Evolutionary conservation across 2,329 filamentous ascomycete species (phyloP).

Genomic region (Scytalidium sp.): DNA sequence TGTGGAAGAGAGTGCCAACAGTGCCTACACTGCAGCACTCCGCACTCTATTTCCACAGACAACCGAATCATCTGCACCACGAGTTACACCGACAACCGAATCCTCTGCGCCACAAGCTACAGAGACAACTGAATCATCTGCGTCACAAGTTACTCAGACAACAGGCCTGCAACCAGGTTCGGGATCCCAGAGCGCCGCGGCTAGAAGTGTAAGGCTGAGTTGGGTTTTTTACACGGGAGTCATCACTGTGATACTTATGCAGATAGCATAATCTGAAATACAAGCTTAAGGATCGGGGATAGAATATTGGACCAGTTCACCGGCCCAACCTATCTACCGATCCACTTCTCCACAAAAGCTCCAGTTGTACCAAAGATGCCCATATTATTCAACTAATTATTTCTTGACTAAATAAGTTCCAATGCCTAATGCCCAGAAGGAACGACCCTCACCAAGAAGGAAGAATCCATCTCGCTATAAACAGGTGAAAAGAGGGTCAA

Average conservation of each 20-base stretch:
- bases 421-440: too few relatives aligned
- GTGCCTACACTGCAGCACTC: background rate
- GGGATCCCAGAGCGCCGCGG: background rate
- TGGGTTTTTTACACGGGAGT: background rate
- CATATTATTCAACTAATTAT: too few relatives aligned
- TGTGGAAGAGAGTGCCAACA: background rate
- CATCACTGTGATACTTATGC: background rate
- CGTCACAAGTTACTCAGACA: background rate
- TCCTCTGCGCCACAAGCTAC: background rate
- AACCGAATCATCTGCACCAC: background rate
- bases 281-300: too few relatives aligned
- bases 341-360: too few relatives aligned
- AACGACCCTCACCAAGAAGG: too few relatives aligned
- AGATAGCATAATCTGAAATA: too few relatives aligned
- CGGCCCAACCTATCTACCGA: too few relatives aligned
- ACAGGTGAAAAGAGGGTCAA: too few relatives aligned
- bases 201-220: background rate
- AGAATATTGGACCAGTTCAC: too few relatives aligned
- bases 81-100: background rate
- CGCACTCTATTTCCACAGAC: background rate
- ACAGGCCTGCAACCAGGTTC: background rate
- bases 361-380: too few relatives aligned
- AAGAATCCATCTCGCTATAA: too few relatives aligned
- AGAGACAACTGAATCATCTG: background rate
- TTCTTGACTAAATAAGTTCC: too few relatives aligned